These are phyloP conservation scores for Hagleromyces aurorensis DNA, from an alignment of 805 yeast genomes.

Conservation along the genomic window DNA sequence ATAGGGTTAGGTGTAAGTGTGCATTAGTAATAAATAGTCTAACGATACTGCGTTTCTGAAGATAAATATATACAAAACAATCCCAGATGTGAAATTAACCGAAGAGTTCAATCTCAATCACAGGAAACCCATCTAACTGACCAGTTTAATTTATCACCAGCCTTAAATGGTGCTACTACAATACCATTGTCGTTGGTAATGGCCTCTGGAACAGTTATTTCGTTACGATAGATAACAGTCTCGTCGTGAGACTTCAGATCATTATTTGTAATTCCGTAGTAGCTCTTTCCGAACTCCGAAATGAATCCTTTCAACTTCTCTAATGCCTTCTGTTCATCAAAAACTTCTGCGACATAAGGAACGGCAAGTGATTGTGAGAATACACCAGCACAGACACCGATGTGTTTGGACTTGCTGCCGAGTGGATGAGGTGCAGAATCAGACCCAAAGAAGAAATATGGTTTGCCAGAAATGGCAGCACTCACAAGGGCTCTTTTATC, in stretches of 20 bases:
- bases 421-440: constrained; percentile 98
- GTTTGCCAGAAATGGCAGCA: constrained; percentile 89
- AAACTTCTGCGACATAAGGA: constrained; percentile 78
- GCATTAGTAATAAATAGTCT: no score
- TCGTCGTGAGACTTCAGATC: constrained; percentile 40
- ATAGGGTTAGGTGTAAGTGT: no score
- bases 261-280: constrained; percentile 51
- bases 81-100: no score
- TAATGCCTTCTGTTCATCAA: constrained; percentile 57
- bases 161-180: constrained; percentile 75
- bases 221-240: constrained; percentile 47
- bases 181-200: constrained; percentile 38
- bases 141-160: constrained; percentile 72
- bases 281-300: constrained; percentile 59
- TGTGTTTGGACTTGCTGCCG: constrained; percentile 63
- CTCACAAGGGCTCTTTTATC: constrained; percentile 73
- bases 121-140: constrained; percentile 59
- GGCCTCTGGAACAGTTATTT: constrained; percentile 50
- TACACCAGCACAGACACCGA: constrained; percentile 97
- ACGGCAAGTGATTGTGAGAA: constrained; percentile 81
- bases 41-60: no score
- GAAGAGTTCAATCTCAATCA: no score
- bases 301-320: constrained; percentile 69
- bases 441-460: constrained; percentile 92
- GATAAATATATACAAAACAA: no score